A percentile compares a stretch with the other conserved stretches of the same genome.
phyloP scores from a whole-genome alignment of 2,329 filamentous ascomycete species.

The Alternaria sp. region DNA sequence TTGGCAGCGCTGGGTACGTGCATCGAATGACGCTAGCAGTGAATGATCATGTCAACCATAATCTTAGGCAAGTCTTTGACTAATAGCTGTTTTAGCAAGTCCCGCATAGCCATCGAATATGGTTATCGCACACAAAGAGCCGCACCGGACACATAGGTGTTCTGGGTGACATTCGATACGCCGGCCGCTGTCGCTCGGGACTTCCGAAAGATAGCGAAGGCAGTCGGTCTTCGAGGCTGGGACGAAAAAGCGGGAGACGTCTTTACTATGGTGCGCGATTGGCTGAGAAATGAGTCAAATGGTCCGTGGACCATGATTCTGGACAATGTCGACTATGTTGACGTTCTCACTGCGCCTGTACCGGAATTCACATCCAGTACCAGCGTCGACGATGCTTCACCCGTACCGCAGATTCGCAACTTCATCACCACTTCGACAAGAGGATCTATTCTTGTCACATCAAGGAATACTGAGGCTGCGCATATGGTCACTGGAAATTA shows the following conservation, averaged over 20 bases:
- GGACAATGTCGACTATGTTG: slow-evolving; percentile 43
- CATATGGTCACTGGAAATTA: slow-evolving; percentile 29
- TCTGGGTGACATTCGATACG: not conserved
- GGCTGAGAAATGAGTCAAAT: slow-evolving; percentile 34
- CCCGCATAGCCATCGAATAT: not conserved
- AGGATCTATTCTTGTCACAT: slow-evolving; percentile 27
- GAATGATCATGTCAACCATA: not conserved
- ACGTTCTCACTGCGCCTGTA: slow-evolving; percentile 13
- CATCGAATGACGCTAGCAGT: not conserved
- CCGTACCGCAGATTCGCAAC: slow-evolving; percentile 5
- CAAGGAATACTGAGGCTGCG: slow-evolving; percentile 26
- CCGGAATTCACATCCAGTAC: not conserved
- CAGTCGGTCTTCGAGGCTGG: slow-evolving; percentile 31
- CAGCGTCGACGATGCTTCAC: not conserved
- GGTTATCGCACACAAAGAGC: not conserved
- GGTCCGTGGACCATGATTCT: slow-evolving; percentile 45
- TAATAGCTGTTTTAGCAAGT: not conserved
- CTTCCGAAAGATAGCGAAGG: slow-evolving; percentile 40
- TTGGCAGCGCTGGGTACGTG: slow-evolving; percentile 4
- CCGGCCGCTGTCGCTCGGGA: slow-evolving; percentile 1
- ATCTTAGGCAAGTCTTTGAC: not conserved
- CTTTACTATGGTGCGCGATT: slow-evolving; percentile 15
- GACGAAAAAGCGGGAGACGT: slow-evolving; percentile 38
- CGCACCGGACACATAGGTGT: not conserved
- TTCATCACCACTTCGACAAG: slow-evolving; percentile 23